phyloP scores from a whole-genome alignment of 1,284 basidiomycete genomes.

The Filobasidium uniguttulatum region DNA sequence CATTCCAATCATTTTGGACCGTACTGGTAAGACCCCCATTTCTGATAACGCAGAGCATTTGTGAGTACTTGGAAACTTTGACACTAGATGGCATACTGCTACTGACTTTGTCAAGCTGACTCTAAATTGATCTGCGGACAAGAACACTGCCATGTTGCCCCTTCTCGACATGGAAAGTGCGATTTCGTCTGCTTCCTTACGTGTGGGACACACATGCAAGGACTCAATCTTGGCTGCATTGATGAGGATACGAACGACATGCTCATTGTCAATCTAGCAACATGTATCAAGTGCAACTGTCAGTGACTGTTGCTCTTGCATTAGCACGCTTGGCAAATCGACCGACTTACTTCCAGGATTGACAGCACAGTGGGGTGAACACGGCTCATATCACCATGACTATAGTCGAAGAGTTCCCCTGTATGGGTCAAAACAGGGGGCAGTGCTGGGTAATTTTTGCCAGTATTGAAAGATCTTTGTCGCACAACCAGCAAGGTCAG shows the following conservation, averaged over 20 bases:
- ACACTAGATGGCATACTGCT: neutral
- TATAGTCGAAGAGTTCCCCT: conserved; percentile 65
- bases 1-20: neutral
- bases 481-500: too few relatives aligned
- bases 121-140: conserved; percentile 21
- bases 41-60: neutral
- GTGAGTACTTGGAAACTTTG: too few relatives aligned
- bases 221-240: conserved; percentile 60
- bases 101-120: conserved; percentile 8
- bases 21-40: conserved; percentile 7
- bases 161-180: conserved; percentile 37
- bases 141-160: conserved; percentile 16
- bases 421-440: conserved; percentile 50
- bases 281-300: neutral
- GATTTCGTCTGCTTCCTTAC: conserved; percentile 45
- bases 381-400: conserved; percentile 48
- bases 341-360: conserved; percentile 61
- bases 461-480: neutral
- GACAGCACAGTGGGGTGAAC: conserved; percentile 61
- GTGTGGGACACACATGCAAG: conserved; percentile 47
- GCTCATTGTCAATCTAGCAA: conserved; percentile 56
- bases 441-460: conserved; percentile 16
- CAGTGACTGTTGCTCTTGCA: neutral
- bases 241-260: conserved; percentile 68
- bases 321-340: neutral